Evolutionary conservation across 2,329 filamentous ascomycete genomes (phyloP).

Genomic region (Hymenoscyphus albidus): DNA sequence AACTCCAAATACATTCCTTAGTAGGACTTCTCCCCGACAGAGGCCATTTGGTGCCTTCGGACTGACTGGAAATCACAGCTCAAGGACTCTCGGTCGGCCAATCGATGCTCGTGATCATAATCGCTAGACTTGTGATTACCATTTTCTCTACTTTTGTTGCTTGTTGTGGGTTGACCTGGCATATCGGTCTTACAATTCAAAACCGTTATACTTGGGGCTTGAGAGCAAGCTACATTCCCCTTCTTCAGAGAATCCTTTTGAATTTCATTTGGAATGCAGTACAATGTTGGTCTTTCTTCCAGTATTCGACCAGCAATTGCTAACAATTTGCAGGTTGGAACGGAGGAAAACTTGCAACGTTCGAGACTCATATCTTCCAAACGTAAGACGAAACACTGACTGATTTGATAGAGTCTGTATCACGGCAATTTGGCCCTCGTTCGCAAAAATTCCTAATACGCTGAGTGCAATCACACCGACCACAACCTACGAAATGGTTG

Average conservation of each 20-base stretch:
- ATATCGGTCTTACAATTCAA: background rate
- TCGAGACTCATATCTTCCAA: background rate
- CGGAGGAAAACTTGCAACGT: background rate
- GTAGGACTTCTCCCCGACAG: background rate
- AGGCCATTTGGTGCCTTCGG: background rate
- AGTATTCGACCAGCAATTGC: background rate
- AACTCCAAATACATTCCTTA: background rate
- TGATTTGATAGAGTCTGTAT: background rate
- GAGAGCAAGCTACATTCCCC: background rate
- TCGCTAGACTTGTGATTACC: background rate
- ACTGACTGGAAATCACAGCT: background rate
- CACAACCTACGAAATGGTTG: background rate
- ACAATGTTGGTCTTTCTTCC: background rate
- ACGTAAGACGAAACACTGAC: background rate
- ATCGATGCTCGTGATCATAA: background rate
- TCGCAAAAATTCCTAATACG: background rate
- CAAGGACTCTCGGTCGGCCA: background rate
- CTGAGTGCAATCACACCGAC: background rate
- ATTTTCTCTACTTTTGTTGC: background rate
- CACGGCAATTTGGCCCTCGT: background rate
- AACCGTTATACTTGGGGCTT: background rate
- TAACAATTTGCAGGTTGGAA: background rate
- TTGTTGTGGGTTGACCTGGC: background rate
- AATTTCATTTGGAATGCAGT: conserved; percentile 1
- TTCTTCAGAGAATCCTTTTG: background rate